These are phyloP conservation scores for Narthecium ossifragum DNA, from an alignment of 106 monocot genomes.

Conservation along the genomic window DNA sequence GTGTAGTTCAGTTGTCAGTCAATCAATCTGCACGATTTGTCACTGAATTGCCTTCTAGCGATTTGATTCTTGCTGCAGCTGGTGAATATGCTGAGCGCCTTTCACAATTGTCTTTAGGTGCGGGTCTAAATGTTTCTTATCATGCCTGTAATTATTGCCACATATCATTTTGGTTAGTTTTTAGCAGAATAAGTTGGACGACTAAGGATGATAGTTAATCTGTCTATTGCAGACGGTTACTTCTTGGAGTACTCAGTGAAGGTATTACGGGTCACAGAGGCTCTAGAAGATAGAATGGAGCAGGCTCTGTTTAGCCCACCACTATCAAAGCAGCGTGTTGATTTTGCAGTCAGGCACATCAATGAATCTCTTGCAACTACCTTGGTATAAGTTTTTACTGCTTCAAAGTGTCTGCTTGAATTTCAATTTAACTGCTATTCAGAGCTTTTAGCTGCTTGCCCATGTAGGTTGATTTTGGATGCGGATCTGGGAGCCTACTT, in stretches of 20 bases:
- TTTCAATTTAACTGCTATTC: background rate
- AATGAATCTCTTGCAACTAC: constrained; percentile 56
- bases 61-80: constrained; percentile 68
- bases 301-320: constrained; percentile 88
- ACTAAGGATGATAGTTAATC: background rate
- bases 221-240: constrained; percentile 44
- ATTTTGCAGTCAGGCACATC: constrained; percentile 73
- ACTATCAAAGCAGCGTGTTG: constrained; percentile 88
- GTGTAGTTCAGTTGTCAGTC: constrained; percentile 55
- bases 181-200: too few relatives aligned
- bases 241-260: constrained; percentile 65
- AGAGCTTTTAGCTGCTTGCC: background rate
- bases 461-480: constrained; percentile 95
- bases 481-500: constrained; percentile 91
- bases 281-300: constrained; percentile 90
- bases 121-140: constrained; percentile 4
- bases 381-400: constrained; percentile 39
- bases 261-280: constrained; percentile 59
- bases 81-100: constrained; percentile 33
- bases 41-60: constrained; percentile 42
- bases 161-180: background rate
- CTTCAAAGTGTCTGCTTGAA: background rate
- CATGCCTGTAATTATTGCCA: background rate
- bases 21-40: constrained; percentile 69
- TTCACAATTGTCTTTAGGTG: constrained; percentile 49